A percentile compares a stretch with the other conserved stretches of the same genome.
Conservation (phyloP, 148 eudicot genomes). For the Nepenthes gracilis region DNA sequence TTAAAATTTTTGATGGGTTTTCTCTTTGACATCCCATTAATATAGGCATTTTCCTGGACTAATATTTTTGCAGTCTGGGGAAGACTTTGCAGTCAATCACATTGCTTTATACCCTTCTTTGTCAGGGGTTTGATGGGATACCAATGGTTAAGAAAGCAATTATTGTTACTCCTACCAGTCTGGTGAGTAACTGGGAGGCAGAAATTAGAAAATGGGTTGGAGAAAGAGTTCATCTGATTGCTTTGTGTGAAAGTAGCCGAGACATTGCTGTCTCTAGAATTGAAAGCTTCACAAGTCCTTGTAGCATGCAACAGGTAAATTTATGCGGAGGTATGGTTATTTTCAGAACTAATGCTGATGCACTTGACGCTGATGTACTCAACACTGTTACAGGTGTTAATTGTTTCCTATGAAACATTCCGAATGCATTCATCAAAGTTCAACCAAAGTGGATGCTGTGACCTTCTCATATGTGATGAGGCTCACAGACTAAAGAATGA, state of each 20-base stretch:
- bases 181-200: constrained; percentile 99
- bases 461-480: constrained; percentile 96
- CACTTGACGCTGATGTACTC: constrained; percentile 1
- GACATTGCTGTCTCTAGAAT: constrained; percentile 76
- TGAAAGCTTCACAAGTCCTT: constrained; percentile 50
- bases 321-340: constrained; percentile 5
- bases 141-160: constrained; percentile 91
- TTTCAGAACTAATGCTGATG: constrained; percentile 1
- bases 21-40: constrained; percentile 3
- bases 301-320: constrained; percentile 57
- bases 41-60: constrained; percentile 1
- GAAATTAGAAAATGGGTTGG: constrained; percentile 96
- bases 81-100: constrained; percentile 98
- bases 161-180: constrained; percentile 96
- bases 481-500: constrained; percentile 98
- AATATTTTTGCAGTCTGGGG: constrained; percentile 59
- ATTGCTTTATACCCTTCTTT: constrained; percentile 80
- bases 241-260: constrained; percentile 90
- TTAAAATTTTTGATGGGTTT: background rate
- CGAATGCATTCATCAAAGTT: constrained; percentile 87
- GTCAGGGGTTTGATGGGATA: constrained; percentile 90
- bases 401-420: constrained; percentile 95
- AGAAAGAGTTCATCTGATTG: constrained; percentile 74
- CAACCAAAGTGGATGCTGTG: constrained; percentile 65
- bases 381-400: constrained; percentile 57